Evolutionary conservation across 495 filamentous ascomycete species (phyloP).

Genomic region (Cercophora scortea): DNA sequence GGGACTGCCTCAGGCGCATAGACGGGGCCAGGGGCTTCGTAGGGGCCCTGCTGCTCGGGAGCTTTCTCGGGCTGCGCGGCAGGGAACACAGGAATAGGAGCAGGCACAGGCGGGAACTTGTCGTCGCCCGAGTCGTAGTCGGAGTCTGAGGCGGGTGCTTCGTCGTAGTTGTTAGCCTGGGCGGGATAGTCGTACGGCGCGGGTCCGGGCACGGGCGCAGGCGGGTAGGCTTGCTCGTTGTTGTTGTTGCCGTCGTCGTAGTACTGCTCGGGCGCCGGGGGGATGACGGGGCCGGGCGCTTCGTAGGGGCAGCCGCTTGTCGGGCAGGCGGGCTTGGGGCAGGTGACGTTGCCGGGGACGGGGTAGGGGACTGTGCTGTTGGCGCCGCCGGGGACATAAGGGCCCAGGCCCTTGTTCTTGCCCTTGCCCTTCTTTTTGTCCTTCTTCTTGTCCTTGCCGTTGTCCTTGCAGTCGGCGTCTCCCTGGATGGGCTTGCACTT

Average conservation of each 20-base stretch:
- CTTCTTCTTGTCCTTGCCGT: background rate
- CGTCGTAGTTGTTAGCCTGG: too few relatives aligned
- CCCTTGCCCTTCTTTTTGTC: background rate
- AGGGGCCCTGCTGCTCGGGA: background rate
- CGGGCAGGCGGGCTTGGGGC: background rate
- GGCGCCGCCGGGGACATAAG: background rate
- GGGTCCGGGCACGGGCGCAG: too few relatives aligned
- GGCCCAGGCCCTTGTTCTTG: background rate
- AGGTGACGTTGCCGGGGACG: background rate
- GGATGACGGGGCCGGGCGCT: background rate
- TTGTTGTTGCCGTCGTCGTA: too few relatives aligned
- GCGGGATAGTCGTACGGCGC: too few relatives aligned
- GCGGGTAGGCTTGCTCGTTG: too few relatives aligned
- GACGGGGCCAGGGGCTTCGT: background rate
- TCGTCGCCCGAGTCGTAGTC: background rate
- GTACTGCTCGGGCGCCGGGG: background rate
- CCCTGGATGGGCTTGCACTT: background rate
- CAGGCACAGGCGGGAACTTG: background rate
- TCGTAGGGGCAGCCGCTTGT: background rate
- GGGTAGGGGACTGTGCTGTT: background rate
- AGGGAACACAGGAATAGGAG: background rate
- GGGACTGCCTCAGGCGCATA: background rate
- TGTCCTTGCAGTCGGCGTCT: background rate
- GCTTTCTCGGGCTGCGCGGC: background rate
- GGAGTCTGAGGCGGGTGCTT: background rate